These are phyloP conservation scores for Coriaria nepalensis DNA, from an alignment of 306 rosid genomes.

Conservation along the genomic window DNA sequence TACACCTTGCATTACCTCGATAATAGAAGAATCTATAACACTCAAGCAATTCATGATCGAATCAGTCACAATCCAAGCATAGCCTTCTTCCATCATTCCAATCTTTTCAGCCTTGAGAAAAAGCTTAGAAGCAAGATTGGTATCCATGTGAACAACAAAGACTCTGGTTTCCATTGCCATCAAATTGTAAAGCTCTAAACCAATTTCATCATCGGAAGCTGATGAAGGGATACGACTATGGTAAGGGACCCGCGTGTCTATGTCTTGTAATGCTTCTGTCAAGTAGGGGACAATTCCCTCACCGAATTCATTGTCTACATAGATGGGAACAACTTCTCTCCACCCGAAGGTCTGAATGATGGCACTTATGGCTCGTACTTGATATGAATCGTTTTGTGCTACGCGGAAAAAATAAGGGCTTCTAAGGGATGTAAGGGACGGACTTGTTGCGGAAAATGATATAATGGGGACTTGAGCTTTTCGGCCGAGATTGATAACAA, in stretches of 20 bases:
- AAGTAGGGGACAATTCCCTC: constrained; percentile 10
- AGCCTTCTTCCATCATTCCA: constrained; percentile 10
- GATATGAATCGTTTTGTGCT: constrained; percentile 6
- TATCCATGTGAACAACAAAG: constrained; percentile 17
- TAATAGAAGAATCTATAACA: not conserved
- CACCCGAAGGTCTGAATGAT: constrained; percentile 16
- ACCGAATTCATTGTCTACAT: constrained; percentile 4
- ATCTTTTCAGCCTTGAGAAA: constrained; percentile 15
- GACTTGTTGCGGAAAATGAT: constrained; percentile 7
- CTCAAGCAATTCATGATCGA: constrained; percentile 1
- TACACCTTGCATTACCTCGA: constrained; percentile 14
- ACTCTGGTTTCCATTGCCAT: constrained; percentile 25
- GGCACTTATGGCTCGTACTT: constrained; percentile 8
- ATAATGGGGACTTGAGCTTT: constrained; percentile 23
- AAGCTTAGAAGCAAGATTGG: constrained; percentile 5
- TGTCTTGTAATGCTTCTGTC: constrained; percentile 12
- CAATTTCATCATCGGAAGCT: constrained; percentile 16
- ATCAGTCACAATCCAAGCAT: constrained; percentile 25
- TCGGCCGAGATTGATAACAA: constrained; percentile 10
- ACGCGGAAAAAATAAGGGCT: constrained; percentile 8
- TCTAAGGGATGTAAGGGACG: constrained; percentile 1
- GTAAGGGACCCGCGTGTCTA: constrained; percentile 9
- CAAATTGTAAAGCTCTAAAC: constrained; percentile 18
- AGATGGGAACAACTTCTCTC: constrained; percentile 18
- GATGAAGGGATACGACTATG: constrained; percentile 16